phyloP scores from a whole-genome alignment of 179 eudicot genomes.

The Beta corolliflora region DNA sequence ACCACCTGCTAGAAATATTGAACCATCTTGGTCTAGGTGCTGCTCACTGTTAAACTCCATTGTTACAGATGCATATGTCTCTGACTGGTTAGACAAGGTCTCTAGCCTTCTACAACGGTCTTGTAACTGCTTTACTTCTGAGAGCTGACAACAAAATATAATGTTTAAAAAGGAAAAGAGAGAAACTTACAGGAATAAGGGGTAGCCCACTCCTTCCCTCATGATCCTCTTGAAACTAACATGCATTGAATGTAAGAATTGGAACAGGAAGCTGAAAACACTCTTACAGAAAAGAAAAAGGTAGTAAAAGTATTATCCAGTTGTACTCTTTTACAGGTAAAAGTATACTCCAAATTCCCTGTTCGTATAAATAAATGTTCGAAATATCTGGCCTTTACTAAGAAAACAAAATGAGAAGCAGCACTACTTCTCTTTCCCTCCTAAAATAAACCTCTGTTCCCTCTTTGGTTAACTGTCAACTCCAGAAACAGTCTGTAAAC shows the following conservation, averaged over 20 bases:
- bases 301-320: background rate
- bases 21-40: conserved; percentile 39
- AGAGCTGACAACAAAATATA: conserved; percentile 34
- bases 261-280: background rate
- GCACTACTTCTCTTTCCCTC: no score
- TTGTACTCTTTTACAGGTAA: background rate
- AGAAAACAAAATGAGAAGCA: background rate
- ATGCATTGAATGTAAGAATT: background rate
- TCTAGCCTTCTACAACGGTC: conserved; percentile 39
- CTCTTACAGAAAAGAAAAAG: background rate
- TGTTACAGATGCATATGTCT: conserved; percentile 18
- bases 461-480: no score
- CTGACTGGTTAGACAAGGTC: conserved; percentile 33
- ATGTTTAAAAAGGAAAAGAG: background rate
- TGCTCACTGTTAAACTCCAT: conserved; percentile 36
- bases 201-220: background rate
- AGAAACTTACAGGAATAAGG: background rate
- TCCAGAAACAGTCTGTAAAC: no score
- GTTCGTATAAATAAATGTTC: background rate
- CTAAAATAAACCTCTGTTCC: no score
- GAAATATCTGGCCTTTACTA: background rate
- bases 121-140: conserved; percentile 47
- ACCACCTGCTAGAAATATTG: conserved; percentile 66
- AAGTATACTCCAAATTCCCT: background rate
- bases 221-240: background rate